Evolutionary conservation across 768 basidiomycete species (phyloP), one percentile per base, ranked within the genome.

Genomic region (Leccinum variicolor): DNA sequence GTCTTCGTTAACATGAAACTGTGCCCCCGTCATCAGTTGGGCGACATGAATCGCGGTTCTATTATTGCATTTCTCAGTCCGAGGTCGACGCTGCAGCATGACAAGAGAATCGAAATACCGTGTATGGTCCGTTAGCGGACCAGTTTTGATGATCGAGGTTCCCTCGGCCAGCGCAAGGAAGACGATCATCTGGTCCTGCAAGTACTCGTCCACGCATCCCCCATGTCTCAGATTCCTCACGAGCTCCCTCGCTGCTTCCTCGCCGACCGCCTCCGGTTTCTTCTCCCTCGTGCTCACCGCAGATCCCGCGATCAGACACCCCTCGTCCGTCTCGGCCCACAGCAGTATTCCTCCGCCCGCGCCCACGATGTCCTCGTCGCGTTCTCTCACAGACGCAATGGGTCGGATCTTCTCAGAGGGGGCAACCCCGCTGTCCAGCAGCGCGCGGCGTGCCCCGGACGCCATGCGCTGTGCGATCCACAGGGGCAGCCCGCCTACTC

Each of bases 101-200:
- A 47, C 34, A 53, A 34, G 49, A 50, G 55, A 41, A 25, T 33
- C 19, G 8, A 65, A 73, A 26, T 55, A 87, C 89, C 77, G 79
- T 7, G 90, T 90, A 71, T 92, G 90, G 59, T 88, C 69, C 21
- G 79, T 84, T 33, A 91, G 63, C 4, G 83, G 86, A 2, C 82
- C 81, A 25, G 73, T 79, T 48, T 75, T 76, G 26, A 92, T 75
- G 53, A 74, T 75, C 11, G 87, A 90, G 25, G 63, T 77, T 4
- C 88, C 88, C 50, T 84, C 70, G 9, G 89, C 88, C 17, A 92
- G 76, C 9, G 87, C 87, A 73, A 91, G 82, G 65, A 90, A 85
- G 36, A 91, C 81, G 48, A 91, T 83, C 19, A 91, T 85, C 65
- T 92, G 90, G 69, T 92, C 90, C 77, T 90, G 81, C 64, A 82